Evolutionary conservation across 805 yeast genomes (phyloP), one percentile per base, ranked within the genome.

Genomic region (Hagleromyces aurorensis): DNA sequence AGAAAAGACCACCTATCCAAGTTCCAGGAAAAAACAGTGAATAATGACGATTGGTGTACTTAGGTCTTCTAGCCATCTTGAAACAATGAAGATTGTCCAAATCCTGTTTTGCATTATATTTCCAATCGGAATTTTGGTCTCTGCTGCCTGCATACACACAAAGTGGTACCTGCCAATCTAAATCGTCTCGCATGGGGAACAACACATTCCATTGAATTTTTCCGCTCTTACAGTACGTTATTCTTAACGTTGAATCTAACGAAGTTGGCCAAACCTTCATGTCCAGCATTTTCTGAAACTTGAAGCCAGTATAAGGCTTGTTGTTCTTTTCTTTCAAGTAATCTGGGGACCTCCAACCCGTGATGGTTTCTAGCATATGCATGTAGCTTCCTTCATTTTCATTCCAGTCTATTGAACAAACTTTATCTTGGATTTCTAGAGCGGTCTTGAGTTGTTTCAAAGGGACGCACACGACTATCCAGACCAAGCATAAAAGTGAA

Each of bases 1-100:
- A 64, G 49, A 66, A 80, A 2, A 79, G 41, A 0, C 75, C 85
- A 5, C 87, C 89, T 2, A 80, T 70, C 55, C 71, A 70, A 0
- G 74, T 65, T 12, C 64, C 58, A 0, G 85, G 83, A 10, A 70
- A 55, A 43, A 63, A 75, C 5, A 73, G 45, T 1, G 69, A 62
- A 7, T 65, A 29, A 16, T 63, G 52, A 28, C 73, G 57, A 8
- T 48, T 49, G 0, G 72, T 70, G 42, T 69, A 76, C 39, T 68
- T 65, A 38, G 67, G 65, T 23, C 76, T 60, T 41, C 86, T 63
- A 52, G 72, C 81, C 33, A 77, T 48, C 34, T 75, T 72, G 43
- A 66, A 76, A 35, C 82, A 75, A 8, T 53, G 59, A 33, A 61
- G 40, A 21, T 46, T 42, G 3, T 29, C 25, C 3, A 49, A 12